Evolutionary conservation across 148 eudicot genomes (phyloP).

Genomic region (Chenopodium album): DNA sequence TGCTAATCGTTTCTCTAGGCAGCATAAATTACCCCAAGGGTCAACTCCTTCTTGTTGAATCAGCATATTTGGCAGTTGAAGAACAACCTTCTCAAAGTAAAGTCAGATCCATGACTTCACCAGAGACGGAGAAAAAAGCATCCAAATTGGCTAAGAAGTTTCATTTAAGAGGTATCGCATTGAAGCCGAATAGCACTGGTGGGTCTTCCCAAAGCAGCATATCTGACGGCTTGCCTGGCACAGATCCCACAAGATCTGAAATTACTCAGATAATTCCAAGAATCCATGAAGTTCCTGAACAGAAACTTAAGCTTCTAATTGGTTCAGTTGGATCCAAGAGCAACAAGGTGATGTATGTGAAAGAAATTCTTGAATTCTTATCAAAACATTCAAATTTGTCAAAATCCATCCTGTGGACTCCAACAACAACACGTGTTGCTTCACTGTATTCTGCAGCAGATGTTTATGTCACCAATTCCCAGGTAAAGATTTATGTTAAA

Average conservation of each 20-base stretch:
- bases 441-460: conserved; percentile 97
- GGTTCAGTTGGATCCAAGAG: conserved; percentile 99
- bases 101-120: conserved; percentile 22
- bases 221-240: conserved; percentile 1
- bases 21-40: conserved; percentile 96
- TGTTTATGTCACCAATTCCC: conserved; percentile 87
- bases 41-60: conserved; percentile 88
- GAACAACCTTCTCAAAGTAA: conserved; percentile 34
- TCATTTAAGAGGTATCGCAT: conserved; percentile 45
- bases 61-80: conserved; percentile 52
- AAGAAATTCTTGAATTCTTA: conserved; percentile 57
- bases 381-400: conserved; percentile 66
- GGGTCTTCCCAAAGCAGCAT: conserved; percentile 2
- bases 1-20: conserved; percentile 83
- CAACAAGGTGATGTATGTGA: conserved; percentile 83
- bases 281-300: conserved; percentile 32
- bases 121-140: conserved; percentile 22
- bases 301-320: conserved; percentile 69
- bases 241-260: neutral
- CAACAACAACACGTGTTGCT: conserved; percentile 86
- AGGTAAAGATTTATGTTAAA: conserved; percentile 38
- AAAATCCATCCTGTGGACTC: conserved; percentile 81
- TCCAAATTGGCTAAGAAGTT: conserved; percentile 34
- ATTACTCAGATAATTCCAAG: neutral
- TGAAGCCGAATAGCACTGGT: conserved; percentile 24